A percentile compares a stretch with the other conserved stretches of the same genome.
Evolutionary conservation across 75 land plant species (phyloP).

Genomic region (Isoetes taiwanensis): DNA sequence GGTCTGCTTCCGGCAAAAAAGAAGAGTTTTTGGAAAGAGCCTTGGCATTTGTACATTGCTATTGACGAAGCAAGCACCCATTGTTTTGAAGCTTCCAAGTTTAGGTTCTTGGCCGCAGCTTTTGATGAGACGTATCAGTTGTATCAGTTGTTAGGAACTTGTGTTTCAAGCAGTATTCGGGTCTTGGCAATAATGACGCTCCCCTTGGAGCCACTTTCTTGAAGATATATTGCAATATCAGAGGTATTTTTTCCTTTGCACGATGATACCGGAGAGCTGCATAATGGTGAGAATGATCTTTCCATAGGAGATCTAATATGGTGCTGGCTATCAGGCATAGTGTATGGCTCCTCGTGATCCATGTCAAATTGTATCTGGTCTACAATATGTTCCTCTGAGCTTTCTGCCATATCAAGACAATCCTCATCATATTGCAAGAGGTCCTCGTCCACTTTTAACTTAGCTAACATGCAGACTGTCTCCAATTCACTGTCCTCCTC

Average conservation of each 20-base stretch:
- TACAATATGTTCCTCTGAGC: too few species aligned
- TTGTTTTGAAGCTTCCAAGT: slow-evolving; percentile 16
- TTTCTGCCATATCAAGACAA: too few species aligned
- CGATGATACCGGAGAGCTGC: too few species aligned
- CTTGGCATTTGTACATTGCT: slow-evolving; percentile 29
- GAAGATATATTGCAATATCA: slow-evolving; percentile 23
- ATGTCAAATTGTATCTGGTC: too few species aligned
- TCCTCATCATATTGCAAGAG: too few species aligned
- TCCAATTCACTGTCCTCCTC: slow-evolving; percentile 78
- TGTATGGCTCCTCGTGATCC: too few species aligned
- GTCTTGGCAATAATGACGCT: slow-evolving; percentile 33
- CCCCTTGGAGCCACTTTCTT: slow-evolving; percentile 37
- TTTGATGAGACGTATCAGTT: slow-evolving; percentile 24
- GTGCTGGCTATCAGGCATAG: too few species aligned
- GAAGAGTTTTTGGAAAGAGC: slow-evolving; percentile 28
- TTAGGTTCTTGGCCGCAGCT: slow-evolving; percentile 29
- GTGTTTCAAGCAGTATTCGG: slow-evolving; percentile 30
- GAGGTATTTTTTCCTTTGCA: too few species aligned
- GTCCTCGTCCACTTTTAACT: slow-evolving; percentile 23
- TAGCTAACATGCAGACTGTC: slow-evolving; percentile 47
- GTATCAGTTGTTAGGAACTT: slow-evolving; percentile 26
- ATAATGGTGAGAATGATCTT: too few species aligned
- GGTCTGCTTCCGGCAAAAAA: slow-evolving; percentile 15
- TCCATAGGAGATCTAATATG: too few species aligned
- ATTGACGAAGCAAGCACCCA: slow-evolving; percentile 41